Percentiles rank a stretch among this genome's conserved stretches.
These are phyloP conservation scores for Fusarium irregulare DNA, from an alignment of 2,329 filamentous ascomycete species.

Conservation along the genomic window DNA sequence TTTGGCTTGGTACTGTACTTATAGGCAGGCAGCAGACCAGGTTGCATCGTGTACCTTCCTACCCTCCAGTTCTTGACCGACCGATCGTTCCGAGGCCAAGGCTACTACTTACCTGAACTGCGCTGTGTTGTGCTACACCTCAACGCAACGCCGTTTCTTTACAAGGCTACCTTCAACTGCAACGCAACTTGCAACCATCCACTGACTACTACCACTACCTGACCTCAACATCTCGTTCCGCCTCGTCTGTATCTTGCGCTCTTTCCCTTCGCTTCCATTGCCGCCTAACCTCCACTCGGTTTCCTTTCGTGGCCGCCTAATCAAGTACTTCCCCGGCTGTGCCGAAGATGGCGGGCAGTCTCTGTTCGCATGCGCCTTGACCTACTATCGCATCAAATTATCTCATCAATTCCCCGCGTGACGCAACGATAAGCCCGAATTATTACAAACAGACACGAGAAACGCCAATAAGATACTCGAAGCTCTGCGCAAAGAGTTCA, in stretches of 20 bases:
- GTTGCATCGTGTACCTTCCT: slow-evolving; percentile 4
- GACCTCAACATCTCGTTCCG: slow-evolving; percentile 3
- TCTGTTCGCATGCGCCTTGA: slow-evolving; percentile 44
- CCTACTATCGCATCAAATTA: slow-evolving; percentile 36
- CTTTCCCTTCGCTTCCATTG: slow-evolving; percentile 25
- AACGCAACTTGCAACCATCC: slow-evolving; percentile 17
- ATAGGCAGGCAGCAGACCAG: slow-evolving; percentile 3
- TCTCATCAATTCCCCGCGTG: slow-evolving; percentile 14
- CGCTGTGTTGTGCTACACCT: slow-evolving; percentile 17
- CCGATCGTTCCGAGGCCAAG: slow-evolving; percentile 44
- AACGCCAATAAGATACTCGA: slow-evolving; percentile 17
- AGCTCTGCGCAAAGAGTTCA: slow-evolving; percentile 18
- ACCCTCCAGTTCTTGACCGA: slow-evolving; percentile 40
- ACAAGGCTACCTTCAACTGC: slow-evolving; percentile 21
- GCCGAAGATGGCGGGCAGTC: slow-evolving; percentile 47
- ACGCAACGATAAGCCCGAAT: slow-evolving; percentile 25
- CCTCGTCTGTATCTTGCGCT: slow-evolving; percentile 17
- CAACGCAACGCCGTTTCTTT: slow-evolving; percentile 19
- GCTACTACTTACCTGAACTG: not conserved
- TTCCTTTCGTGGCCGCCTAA: slow-evolving; percentile 19
- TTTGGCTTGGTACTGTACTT: slow-evolving; percentile 5
- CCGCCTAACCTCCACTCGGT: slow-evolving; percentile 25
- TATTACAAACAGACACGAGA: slow-evolving; percentile 19
- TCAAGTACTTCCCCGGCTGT: slow-evolving; percentile 40
- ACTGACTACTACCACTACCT: slow-evolving; percentile 3